Evolutionary conservation across 331 rosid species (phyloP).

Genomic region (Pyracantha coccinea): DNA sequence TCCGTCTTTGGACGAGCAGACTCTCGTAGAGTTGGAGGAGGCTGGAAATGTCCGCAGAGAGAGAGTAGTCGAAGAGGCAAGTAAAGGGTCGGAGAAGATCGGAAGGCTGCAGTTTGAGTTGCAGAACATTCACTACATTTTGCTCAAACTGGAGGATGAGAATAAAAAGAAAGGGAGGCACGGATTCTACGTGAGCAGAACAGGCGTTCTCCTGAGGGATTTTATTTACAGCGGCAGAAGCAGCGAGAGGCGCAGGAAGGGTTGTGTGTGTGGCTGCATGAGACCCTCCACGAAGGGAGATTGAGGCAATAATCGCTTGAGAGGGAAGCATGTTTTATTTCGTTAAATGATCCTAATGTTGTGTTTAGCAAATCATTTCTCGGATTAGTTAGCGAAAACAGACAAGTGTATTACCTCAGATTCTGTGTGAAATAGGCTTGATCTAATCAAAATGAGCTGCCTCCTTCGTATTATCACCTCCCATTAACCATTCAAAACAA

Average conservation of each 20-base stretch:
- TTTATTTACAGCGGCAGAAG: constrained; percentile 56
- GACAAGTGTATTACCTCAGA: neutral
- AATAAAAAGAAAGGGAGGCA: constrained; percentile 40
- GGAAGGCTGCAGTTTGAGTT: constrained; percentile 87
- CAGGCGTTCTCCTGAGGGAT: constrained; percentile 63
- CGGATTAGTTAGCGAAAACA: constrained; percentile 18
- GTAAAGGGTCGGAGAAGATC: constrained; percentile 69
- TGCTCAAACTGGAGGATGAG: constrained; percentile 65
- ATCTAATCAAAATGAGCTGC: constrained; percentile 18
- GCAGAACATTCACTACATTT: constrained; percentile 67
- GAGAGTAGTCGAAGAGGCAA: constrained; percentile 45
- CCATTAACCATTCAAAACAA: neutral
- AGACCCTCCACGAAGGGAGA: constrained; percentile 66
- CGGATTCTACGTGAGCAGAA: constrained; percentile 46
- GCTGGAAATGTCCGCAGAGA: constrained; percentile 31
- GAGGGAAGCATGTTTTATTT: constrained; percentile 21
- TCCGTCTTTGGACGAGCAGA: constrained; percentile 26
- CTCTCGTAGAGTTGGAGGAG: constrained; percentile 44
- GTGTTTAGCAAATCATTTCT: constrained; percentile 17
- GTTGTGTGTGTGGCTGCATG: constrained; percentile 64
- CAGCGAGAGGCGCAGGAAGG: constrained; percentile 43
- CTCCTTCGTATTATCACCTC: constrained; percentile 3
- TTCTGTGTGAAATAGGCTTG: neutral
- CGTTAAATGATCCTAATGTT: constrained; percentile 11
- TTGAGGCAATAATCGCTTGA: constrained; percentile 20